These are phyloP conservation scores for Leccinellum luteum DNA, from an alignment of 768 basidiomycete genomes.

Conservation along the genomic window DNA sequence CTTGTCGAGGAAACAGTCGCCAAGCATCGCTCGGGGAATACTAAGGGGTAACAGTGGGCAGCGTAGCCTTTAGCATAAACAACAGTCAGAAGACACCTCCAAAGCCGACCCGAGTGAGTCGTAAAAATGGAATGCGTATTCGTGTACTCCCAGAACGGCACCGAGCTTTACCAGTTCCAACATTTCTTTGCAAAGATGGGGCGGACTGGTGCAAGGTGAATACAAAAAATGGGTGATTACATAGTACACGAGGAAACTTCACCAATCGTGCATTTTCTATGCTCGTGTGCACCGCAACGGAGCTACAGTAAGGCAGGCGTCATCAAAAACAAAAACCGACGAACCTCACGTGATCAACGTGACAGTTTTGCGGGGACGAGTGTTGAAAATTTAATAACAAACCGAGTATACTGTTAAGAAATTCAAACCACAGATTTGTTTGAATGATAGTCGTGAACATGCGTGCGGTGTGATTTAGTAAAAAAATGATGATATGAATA, in stretches of 20 bases:
- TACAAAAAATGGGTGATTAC: constrained; percentile 38
- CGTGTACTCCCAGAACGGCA: constrained; percentile 71
- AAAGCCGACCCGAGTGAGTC: constrained; percentile 48
- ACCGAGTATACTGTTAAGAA: too few relatives aligned
- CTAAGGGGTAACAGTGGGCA: too few relatives aligned
- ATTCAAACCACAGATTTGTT: too few relatives aligned
- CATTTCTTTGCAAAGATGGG: constrained; percentile 60
- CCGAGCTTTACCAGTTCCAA: constrained; percentile 67
- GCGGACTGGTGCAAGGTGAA: constrained; percentile 85
- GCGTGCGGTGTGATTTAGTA: too few relatives aligned
- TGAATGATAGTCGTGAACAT: too few relatives aligned
- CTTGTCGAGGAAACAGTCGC: constrained; percentile 66
- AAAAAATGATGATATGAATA: too few relatives aligned
- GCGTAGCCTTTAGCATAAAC: too few relatives aligned
- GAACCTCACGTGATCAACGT: too few relatives aligned
- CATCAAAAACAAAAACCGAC: too few relatives aligned
- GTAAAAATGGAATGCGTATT: background rate
- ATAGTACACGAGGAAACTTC: constrained; percentile 54
- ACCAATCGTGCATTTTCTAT: constrained; percentile 94
- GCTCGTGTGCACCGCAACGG: constrained; percentile 82
- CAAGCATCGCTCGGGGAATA: constrained; percentile 86
- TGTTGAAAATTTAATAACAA: too few relatives aligned
- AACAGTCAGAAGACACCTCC: constrained; percentile 75
- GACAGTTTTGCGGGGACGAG: too few relatives aligned
- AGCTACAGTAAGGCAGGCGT: too few relatives aligned